Percentiles rank a stretch among this genome's conserved stretches.
phyloP scores from a whole-genome alignment of 305 asterid genomes.

The Fraxinus baroniana region DNA sequence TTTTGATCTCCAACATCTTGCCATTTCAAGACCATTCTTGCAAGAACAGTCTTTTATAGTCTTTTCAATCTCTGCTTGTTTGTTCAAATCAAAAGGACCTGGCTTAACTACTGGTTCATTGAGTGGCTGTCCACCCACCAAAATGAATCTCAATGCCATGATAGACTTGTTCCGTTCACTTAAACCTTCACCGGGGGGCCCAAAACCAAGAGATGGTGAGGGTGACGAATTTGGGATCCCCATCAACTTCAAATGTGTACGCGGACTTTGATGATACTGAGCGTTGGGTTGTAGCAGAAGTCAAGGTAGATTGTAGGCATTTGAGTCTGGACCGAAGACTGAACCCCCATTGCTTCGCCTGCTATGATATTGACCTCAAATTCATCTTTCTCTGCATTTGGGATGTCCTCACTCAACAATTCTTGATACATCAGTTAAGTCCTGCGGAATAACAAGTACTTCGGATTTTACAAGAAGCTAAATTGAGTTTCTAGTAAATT shows the following conservation, averaged over 20 bases:
- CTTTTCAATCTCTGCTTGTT: conserved; percentile 75
- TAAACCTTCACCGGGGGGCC: conserved; percentile 59
- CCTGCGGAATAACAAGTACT: conserved; percentile 38
- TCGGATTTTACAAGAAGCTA: not conserved
- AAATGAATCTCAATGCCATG: conserved; percentile 55
- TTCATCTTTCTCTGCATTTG: conserved; percentile 58
- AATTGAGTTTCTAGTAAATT: too few species aligned
- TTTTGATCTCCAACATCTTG: conserved; percentile 64
- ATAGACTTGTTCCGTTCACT: conserved; percentile 74
- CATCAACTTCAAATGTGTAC: conserved; percentile 64
- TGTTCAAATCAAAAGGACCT: conserved; percentile 93
- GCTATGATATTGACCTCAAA: conserved; percentile 71
- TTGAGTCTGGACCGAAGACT: conserved; percentile 3
- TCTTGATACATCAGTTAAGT: conserved; percentile 84
- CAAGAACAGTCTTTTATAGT: conserved; percentile 74
- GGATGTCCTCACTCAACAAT: conserved; percentile 52
- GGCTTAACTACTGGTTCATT: conserved; percentile 78
- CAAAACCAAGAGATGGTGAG: not conserved
- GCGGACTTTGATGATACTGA: conserved; percentile 59
- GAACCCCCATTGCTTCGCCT: conserved; percentile 82
- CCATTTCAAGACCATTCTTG: conserved; percentile 88
- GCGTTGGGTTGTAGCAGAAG: conserved; percentile 54
- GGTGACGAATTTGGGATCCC: not conserved
- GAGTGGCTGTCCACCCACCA: conserved; percentile 77
- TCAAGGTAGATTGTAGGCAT: conserved; percentile 92